Evolutionary conservation across 208 protist genomes (phyloP).

Genomic region (Histomonas meleagridis): DNA sequence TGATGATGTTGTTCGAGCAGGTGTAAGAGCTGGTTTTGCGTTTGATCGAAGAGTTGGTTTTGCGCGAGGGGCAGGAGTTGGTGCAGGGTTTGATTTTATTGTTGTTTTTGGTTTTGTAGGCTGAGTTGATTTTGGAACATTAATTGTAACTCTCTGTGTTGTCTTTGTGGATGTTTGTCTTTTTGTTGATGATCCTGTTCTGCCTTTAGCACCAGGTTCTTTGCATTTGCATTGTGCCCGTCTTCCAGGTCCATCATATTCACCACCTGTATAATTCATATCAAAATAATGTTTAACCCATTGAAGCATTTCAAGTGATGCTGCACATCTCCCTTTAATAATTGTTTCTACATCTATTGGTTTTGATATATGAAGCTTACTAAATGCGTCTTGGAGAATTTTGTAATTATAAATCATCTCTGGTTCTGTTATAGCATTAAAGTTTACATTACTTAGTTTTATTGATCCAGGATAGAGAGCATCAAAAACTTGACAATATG

Average conservation of each 20-base stretch:
- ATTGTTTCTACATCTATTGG: background rate
- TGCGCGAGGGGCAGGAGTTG: background rate
- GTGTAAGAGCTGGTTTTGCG: background rate
- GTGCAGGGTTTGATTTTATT: background rate
- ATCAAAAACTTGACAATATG: conserved; percentile 31
- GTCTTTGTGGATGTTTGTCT: background rate
- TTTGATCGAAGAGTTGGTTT: background rate
- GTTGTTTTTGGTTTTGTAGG: background rate
- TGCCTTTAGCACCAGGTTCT: background rate
- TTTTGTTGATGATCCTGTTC: background rate
- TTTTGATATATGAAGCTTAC: background rate
- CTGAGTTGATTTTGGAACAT: background rate
- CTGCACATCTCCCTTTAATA: background rate
- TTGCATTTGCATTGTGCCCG: background rate
- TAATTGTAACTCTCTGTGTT: background rate
- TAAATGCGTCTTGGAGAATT: conserved; percentile 26
- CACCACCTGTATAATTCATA: background rate
- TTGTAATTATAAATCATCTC: conserved; percentile 22
- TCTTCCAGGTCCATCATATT: background rate
- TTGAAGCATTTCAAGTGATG: background rate
- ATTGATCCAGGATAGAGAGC: background rate
- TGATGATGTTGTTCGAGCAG: background rate
- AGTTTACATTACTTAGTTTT: background rate
- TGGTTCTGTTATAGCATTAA: background rate
- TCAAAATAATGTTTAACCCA: background rate